Evolutionary conservation across 2,329 filamentous ascomycete species (phyloP).

Genomic region (Cryphonectria nitschkei): DNA sequence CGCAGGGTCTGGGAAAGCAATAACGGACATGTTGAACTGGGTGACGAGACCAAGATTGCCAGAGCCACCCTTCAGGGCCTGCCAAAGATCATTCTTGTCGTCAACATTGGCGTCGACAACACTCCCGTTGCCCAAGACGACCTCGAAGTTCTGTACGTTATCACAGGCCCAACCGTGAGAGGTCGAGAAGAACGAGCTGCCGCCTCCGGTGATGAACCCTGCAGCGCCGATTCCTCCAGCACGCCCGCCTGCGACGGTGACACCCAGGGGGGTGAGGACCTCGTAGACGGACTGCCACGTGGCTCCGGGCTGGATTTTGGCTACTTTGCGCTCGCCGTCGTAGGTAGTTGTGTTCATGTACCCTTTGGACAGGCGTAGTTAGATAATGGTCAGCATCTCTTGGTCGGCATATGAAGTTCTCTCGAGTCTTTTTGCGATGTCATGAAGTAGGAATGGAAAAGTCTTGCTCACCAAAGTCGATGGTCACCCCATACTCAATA

Average conservation of each 20-base stretch:
- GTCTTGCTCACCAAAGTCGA: too few species aligned
- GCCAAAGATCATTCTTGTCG: not conserved
- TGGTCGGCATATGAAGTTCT: not conserved
- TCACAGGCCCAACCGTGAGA: constrained; percentile 2
- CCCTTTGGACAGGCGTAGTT: not conserved
- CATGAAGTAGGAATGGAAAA: too few species aligned
- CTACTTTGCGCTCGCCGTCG: not conserved
- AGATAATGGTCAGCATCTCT: not conserved
- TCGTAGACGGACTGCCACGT: constrained; percentile 14
- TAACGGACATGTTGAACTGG: constrained; percentile 5
- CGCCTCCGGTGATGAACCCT: constrained; percentile 10
- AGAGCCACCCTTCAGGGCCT: constrained; percentile 5
- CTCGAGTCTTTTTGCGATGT: not conserved
- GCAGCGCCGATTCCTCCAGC: constrained; percentile 14
- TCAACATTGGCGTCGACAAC: not conserved
- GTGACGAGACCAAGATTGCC: not conserved
- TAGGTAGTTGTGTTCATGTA: constrained; percentile 10
- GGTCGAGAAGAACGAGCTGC: constrained; percentile 15
- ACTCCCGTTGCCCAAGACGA: constrained; percentile 7
- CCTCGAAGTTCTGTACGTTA: constrained; percentile 8
- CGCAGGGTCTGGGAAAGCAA: constrained; percentile 1
- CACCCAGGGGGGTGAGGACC: constrained; percentile 8
- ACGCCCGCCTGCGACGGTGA: constrained; percentile 13
- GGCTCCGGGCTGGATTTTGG: constrained; percentile 7
- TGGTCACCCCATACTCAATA: too few species aligned